These are phyloP conservation scores for Mentha longifolia DNA, from an alignment of 257 asterid genomes.

Conservation along the genomic window DNA sequence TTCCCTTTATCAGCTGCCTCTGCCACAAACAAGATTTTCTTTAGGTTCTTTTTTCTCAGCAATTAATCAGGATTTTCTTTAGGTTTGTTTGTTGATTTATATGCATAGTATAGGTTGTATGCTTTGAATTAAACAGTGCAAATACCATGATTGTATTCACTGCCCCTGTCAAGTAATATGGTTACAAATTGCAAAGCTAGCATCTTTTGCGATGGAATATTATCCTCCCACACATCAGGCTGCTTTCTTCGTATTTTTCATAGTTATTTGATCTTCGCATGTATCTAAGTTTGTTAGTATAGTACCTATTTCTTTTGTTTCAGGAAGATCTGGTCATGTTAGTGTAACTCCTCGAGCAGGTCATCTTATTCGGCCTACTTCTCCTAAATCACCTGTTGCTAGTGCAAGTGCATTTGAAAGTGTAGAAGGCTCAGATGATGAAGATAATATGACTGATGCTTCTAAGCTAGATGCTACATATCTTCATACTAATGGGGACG, in stretches of 20 bases:
- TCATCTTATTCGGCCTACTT: slow-evolving; percentile 66
- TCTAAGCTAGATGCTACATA: slow-evolving; percentile 58
- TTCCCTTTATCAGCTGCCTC: not conserved
- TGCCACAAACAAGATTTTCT: not conserved
- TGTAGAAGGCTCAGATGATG: slow-evolving; percentile 92
- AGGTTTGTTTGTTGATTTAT: not conserved
- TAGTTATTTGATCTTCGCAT: not conserved
- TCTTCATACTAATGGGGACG: slow-evolving; percentile 74
- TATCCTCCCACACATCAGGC: not conserved
- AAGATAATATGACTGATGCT: slow-evolving; percentile 63
- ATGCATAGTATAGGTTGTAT: not conserved
- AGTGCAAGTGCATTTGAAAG: slow-evolving; percentile 96
- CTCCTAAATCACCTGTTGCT: slow-evolving; percentile 93
- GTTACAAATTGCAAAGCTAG: slow-evolving; percentile 8
- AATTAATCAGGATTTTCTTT: no score
- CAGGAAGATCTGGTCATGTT: slow-evolving; percentile 45
- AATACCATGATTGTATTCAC: not conserved
- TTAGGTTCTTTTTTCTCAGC: no score
- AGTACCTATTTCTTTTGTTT: slow-evolving; percentile 18
- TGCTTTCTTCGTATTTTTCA: not conserved
- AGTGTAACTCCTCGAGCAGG: slow-evolving; percentile 55
- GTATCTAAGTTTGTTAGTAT: slow-evolving; percentile 16
- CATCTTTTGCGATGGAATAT: not conserved
- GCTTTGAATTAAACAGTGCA: not conserved
- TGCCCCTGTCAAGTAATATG: slow-evolving; percentile 13